Base-by-base conservation (phyloP, 2,329 filamentous ascomycete species). In the Xenoacremonium recifei region DNA sequence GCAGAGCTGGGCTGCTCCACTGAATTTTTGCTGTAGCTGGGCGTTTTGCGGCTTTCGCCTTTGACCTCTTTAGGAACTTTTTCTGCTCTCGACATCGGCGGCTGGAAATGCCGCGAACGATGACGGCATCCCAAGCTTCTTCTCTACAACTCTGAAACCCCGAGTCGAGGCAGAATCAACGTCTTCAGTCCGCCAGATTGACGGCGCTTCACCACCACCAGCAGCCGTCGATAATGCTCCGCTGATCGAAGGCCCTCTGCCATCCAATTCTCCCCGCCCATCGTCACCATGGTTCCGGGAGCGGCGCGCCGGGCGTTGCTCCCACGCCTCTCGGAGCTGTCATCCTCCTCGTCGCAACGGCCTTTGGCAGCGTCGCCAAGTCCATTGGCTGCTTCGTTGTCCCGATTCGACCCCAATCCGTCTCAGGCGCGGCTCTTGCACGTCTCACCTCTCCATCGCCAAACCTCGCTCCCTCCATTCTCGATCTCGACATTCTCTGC, bases 221-320 rank as follows among this genome's bases (percentile, higher is more conserved):
- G n/a, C n/a, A n/a, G n/a, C 41, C 45, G 42, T 49, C 47, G 55
- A 65, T 55, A 48, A 64, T 63, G 61, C 55, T 50, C 48, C 51
- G 48, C 47, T 53, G 44, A 51, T 49, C 51, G 39, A 48, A 38
- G 43, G 38, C 37, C 39, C 47, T 33, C 35, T 54, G 37, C 53
- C 20, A 55, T n/a, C n/a, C n/a, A n/a, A n/a, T n/a, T n/a, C 46
- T 51, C 45, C 47, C 51, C 49, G 49, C 48, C 55, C 47, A 47
- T 55, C 47, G 54, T 59, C 58, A 69, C 55, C 53, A 77, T 77
- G 73, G 69, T 68, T 62, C 67, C 70, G 65, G 72, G 69, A 63
- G 67, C 67, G 59, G 65, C 72, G 57, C 73, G 72, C 55, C 70
- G 69, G 58, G 66, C 66, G 64, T 66, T 76, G 66, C 66, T 73